A percentile compares a stretch with the other conserved stretches of the same genome.
phyloP scores from a whole-genome alignment of 371 early-diverging fungal genomes.

The Mucor irregularis region DNA sequence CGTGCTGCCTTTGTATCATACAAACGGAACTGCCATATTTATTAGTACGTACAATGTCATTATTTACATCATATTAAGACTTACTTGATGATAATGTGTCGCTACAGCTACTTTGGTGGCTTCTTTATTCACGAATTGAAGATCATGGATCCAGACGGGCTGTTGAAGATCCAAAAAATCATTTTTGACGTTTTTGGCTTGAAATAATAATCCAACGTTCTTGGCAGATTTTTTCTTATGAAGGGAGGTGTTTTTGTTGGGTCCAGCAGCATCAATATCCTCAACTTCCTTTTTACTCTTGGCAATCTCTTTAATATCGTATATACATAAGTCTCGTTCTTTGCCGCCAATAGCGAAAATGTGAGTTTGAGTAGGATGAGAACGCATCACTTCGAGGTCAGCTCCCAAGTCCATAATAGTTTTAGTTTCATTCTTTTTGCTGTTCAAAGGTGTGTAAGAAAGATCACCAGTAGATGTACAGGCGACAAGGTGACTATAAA shows the following conservation, averaged over 20 bases:
- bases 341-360: slow-evolving; percentile 86
- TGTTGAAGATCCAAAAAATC: slow-evolving; percentile 81
- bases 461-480: slow-evolving; percentile 40
- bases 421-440: slow-evolving; percentile 8
- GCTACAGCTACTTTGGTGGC: slow-evolving; percentile 59
- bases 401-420: slow-evolving; percentile 19
- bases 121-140: slow-evolving; percentile 67
- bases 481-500: slow-evolving; percentile 27
- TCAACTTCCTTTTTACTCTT: slow-evolving; percentile 22
- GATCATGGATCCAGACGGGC: slow-evolving; percentile 87
- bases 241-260: slow-evolving; percentile 24
- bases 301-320: slow-evolving; percentile 57
- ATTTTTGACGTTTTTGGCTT: slow-evolving; percentile 71
- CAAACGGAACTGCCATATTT: slow-evolving; percentile 58
- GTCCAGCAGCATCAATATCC: slow-evolving; percentile 18
- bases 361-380: slow-evolving; percentile 62
- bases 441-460: slow-evolving; percentile 30
- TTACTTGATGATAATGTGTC: slow-evolving; percentile 77
- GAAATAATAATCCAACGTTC: slow-evolving; percentile 54
- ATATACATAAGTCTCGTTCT: slow-evolving; percentile 79
- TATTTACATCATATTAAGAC: neutral
- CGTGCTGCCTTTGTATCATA: slow-evolving; percentile 76
- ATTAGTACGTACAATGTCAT: neutral
- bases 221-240: slow-evolving; percentile 41
- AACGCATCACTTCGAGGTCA: slow-evolving; percentile 57